Conservation (phyloP, 1,284 basidiomycete genomes). For the Irpex rosettiformis region DNA sequence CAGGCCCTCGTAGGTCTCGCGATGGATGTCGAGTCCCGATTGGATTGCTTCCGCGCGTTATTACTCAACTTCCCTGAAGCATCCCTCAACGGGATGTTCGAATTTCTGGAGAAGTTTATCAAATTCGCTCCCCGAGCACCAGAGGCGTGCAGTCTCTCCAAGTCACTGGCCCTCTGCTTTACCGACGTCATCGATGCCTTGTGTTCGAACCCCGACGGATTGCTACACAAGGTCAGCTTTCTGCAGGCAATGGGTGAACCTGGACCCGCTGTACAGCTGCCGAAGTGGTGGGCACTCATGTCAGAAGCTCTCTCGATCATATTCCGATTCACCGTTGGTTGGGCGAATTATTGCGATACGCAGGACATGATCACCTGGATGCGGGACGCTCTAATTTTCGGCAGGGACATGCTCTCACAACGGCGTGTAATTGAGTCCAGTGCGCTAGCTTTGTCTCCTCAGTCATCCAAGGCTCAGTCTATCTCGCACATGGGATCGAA, state of each 20-base stretch:
- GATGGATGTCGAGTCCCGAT: slow-evolving; percentile 81
- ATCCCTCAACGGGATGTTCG: slow-evolving; percentile 66
- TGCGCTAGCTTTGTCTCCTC: slow-evolving; percentile 37
- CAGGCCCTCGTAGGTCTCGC: slow-evolving; percentile 77
- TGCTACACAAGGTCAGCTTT: slow-evolving; percentile 60
- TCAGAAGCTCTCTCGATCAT: slow-evolving; percentile 77
- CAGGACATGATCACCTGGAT: slow-evolving; percentile 93
- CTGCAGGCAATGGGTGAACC: slow-evolving; percentile 41
- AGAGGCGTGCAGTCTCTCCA: slow-evolving; percentile 84
- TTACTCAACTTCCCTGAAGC: slow-evolving; percentile 61
- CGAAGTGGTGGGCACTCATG: slow-evolving; percentile 83
- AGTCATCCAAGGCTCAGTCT: slow-evolving; percentile 27
- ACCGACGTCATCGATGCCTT: slow-evolving; percentile 89
- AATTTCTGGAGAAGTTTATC: slow-evolving; percentile 65
- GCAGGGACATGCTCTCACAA: slow-evolving; percentile 78
- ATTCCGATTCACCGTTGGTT: slow-evolving; percentile 77
- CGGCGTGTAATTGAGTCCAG: slow-evolving; percentile 77
- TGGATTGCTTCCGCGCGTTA: slow-evolving; percentile 81
- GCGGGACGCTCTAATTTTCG: slow-evolving; percentile 93
- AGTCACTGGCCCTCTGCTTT: slow-evolving; percentile 85
- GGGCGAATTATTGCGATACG: slow-evolving; percentile 79
- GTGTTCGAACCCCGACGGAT: slow-evolving; percentile 67
- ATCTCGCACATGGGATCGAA: slow-evolving; percentile 54
- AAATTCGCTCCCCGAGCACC: slow-evolving; percentile 60
- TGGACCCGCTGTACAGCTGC: slow-evolving; percentile 50